phyloP scores from a whole-genome alignment of 2,329 filamentous ascomycete species.

The Sporothrix pseudoabietina region DNA sequence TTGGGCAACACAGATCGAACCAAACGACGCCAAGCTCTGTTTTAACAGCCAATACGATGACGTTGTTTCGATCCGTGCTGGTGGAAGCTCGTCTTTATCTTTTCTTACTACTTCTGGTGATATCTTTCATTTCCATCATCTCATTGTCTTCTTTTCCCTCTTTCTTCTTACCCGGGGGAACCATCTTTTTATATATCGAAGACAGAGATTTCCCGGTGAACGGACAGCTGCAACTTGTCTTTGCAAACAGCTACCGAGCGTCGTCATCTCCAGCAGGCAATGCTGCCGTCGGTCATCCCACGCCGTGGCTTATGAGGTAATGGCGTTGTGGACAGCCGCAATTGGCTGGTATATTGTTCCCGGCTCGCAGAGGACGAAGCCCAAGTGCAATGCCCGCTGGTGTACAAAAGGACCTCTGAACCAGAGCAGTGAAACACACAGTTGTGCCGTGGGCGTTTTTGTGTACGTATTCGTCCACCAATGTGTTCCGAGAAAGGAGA shows the following conservation, averaged over 20 bases:
- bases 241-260: neutral
- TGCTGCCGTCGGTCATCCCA: neutral
- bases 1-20: constrained; percentile 17
- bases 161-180: neutral
- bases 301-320: neutral
- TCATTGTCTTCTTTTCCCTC: neutral
- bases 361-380: too few species aligned
- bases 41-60: constrained; percentile 10
- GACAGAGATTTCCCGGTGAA: neutral
- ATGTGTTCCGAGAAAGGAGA: neutral
- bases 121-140: neutral
- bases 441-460: neutral
- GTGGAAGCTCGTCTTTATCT: neutral
- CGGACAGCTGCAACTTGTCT: neutral
- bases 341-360: neutral
- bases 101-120: neutral
- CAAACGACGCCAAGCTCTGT: neutral
- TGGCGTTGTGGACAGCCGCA: neutral
- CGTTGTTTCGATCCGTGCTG: constrained; percentile 8
- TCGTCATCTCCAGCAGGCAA: neutral
- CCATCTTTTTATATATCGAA: neutral
- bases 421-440: neutral
- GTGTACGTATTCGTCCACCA: neutral
- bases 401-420: neutral
- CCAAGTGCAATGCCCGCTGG: neutral